Evolutionary conservation across 2,329 filamentous ascomycete species (phyloP).

Genomic region (Exserohilum turcica): DNA sequence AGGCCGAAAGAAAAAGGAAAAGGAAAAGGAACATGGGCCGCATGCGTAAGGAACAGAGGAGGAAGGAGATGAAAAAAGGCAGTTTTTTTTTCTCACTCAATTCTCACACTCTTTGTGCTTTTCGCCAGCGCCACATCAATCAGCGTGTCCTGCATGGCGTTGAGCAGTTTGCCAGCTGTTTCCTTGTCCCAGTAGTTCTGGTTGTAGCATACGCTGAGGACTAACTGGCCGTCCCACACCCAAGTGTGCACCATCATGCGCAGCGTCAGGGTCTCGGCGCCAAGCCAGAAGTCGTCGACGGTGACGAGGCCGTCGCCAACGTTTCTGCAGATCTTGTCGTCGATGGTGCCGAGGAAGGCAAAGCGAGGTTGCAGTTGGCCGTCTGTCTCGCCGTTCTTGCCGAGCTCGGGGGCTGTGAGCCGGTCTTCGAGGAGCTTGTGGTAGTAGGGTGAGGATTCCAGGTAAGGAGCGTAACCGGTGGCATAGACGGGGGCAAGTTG

Average conservation of each 20-base stretch:
- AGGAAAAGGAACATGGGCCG: no score
- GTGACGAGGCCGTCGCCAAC: constrained; percentile 20
- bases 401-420: not conserved
- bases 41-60: no score
- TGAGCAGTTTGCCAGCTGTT: constrained; percentile 19
- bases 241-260: constrained; percentile 33
- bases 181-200: constrained; percentile 29
- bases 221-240: constrained; percentile 27
- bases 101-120: not conserved
- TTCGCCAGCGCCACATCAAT: constrained; percentile 16
- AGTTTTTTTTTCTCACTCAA: no score
- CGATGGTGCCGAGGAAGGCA: constrained; percentile 24
- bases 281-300: constrained; percentile 31
- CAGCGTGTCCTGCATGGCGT: constrained; percentile 21
- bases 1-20: no score
- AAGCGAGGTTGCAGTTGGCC: constrained; percentile 25
- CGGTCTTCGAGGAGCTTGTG: constrained; percentile 26
- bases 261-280: constrained; percentile 29
- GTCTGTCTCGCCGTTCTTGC: constrained; percentile 17
- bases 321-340: constrained; percentile 24
- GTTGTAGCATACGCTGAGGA: constrained; percentile 29
- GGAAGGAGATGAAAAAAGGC: no score
- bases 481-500: constrained; percentile 29
- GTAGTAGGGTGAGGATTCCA: constrained; percentile 24
- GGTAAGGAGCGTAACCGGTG: constrained; percentile 22